Base-by-base conservation (phyloP, 768 basidiomycete genomes). In the Mycena alexandri region DNA sequence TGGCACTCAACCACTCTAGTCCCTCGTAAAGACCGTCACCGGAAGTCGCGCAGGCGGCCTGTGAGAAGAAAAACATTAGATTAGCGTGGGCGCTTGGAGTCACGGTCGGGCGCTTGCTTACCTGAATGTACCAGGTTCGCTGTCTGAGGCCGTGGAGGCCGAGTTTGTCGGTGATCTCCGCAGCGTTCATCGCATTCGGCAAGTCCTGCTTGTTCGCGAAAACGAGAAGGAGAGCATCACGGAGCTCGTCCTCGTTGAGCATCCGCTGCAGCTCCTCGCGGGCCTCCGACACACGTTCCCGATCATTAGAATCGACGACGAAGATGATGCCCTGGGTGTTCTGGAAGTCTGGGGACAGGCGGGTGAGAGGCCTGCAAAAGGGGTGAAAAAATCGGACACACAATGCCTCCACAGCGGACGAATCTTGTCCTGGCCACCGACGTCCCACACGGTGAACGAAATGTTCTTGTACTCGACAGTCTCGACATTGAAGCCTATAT, bases 391-490 rank as follows among this genome's bases (percentile, higher is more conserved):
- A 67, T 24, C 72, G 51, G 61, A 90, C 95, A 77, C 77, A 98
- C 98, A 99, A 86, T 99, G 98, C 90, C 97, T 95, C 98, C 98
- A 99, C 75, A 99, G 90, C 74, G 97, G 97, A 75, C 97, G 91
- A 82, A 99, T 99, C 91, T 99, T 99, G 85, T 99, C 97, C 85
- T 99, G 97, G 75, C 97, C 98, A 89, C 98, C 98, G 71, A 99
- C 98, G 84, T 99, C 98, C 98, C 98, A 99, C 51, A 99, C 98
- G 24, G 97, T 99, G 90, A 99, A 99, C 25, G 96, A 98, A 72
- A 99, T 98, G 87, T 99, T 99, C 89, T 98, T 99, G 85, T 99
- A 99, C 82, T 99, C 97, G 73, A 99, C 98, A 68, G 98, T 99
- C 88, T 99, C 98, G 74, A 99, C 98, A 79, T 99, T 99, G 88